Evolutionary conservation across 768 basidiomycete species (phyloP).

Genomic region (Mycena vitilis): DNA sequence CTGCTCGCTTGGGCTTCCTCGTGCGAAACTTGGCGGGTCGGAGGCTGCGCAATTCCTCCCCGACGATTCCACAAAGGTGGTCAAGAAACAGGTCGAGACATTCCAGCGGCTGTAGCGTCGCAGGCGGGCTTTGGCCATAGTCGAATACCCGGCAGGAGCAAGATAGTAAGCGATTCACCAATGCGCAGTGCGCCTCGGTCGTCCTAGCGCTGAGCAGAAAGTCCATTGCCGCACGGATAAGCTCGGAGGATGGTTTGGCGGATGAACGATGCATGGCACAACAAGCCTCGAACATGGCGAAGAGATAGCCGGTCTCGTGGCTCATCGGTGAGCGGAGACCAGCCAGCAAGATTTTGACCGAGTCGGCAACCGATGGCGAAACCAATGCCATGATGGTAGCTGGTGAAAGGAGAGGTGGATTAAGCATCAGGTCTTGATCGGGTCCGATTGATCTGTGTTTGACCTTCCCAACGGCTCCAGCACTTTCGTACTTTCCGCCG

Average conservation of each 20-base stretch:
- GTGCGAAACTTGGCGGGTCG: conserved; percentile 7
- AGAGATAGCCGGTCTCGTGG: conserved; percentile 1
- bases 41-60: too few relatives aligned
- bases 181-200: background rate
- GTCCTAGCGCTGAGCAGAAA: background rate
- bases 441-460: too few relatives aligned
- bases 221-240: conserved; percentile 11
- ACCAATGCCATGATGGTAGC: too few relatives aligned
- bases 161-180: background rate
- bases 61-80: too few relatives aligned
- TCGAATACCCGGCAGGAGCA: background rate
- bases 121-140: background rate
- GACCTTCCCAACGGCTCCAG: too few relatives aligned
- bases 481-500: too few relatives aligned
- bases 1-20: background rate
- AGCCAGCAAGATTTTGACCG: background rate
- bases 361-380: too few relatives aligned
- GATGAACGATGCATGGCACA: background rate
- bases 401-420: too few relatives aligned
- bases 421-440: too few relatives aligned
- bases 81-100: too few relatives aligned
- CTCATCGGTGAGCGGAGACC: background rate
- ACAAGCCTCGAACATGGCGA: background rate
- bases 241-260: conserved; percentile 26
- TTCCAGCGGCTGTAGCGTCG: background rate